Evolutionary conservation across 768 basidiomycete genomes (phyloP).

Genomic region (Rossbeevera mucosa): DNA sequence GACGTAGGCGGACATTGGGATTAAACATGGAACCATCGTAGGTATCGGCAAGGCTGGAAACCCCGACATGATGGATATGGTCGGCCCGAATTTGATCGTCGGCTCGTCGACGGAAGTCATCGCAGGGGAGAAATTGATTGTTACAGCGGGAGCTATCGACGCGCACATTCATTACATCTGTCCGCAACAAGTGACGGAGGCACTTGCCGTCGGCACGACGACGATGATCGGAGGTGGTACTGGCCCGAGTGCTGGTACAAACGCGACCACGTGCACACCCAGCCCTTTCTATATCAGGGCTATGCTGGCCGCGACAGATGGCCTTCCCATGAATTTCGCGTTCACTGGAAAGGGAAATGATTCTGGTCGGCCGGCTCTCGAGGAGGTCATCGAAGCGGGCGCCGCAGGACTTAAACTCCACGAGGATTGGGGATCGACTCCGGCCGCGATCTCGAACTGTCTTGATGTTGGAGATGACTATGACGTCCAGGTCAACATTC

Average conservation of each 20-base stretch:
- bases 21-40: conserved; percentile 75
- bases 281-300: conserved; percentile 83
- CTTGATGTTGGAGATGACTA: conserved; percentile 83
- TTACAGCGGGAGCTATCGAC: conserved; percentile 92
- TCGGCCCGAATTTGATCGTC: conserved; percentile 67
- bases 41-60: conserved; percentile 98
- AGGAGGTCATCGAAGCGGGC: conserved; percentile 79
- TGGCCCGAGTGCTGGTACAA: conserved; percentile 84
- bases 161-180: conserved; percentile 94
- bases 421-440: conserved; percentile 96
- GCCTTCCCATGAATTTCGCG: conserved; percentile 84
- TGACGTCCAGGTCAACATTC: conserved; percentile 94
- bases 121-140: conserved; percentile 89
- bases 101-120: conserved; percentile 94
- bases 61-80: conserved; percentile 84
- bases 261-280: conserved; percentile 89
- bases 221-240: conserved; percentile 97
- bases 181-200: conserved; percentile 87
- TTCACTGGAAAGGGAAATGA: conserved; percentile 99
- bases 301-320: conserved; percentile 92
- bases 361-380: conserved; percentile 63
- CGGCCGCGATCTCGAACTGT: conserved; percentile 70
- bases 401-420: conserved; percentile 91
- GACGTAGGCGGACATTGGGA: conserved; percentile 85
- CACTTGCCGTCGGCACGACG: conserved; percentile 77